Evolutionary conservation across 1,284 basidiomycete genomes (phyloP).

Genomic region (Ganoderma lingzhi): DNA sequence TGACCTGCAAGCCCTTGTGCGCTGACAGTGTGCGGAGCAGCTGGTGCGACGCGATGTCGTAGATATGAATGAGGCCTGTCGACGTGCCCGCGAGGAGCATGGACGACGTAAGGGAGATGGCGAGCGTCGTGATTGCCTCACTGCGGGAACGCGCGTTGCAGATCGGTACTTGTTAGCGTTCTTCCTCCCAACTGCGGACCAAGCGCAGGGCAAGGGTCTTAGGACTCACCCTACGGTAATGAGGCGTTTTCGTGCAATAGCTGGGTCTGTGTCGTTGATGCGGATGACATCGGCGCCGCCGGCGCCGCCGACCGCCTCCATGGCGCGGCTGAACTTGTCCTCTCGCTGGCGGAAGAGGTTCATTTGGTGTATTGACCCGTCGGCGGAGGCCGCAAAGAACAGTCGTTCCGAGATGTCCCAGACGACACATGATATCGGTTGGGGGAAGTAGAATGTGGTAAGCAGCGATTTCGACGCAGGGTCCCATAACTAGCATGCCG

Average conservation of each 20-base stretch:
- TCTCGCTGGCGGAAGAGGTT: slow-evolving; percentile 78
- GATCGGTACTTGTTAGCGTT: background rate
- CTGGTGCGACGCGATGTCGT: slow-evolving; percentile 92
- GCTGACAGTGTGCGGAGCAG: slow-evolving; percentile 81
- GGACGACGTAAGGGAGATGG: slow-evolving; percentile 79
- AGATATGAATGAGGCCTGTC: slow-evolving; percentile 80
- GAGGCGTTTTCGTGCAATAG: slow-evolving; percentile 59
- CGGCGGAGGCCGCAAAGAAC: slow-evolving; percentile 83
- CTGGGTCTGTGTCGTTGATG: slow-evolving; percentile 59
- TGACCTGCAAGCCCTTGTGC: slow-evolving; percentile 78
- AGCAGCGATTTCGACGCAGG: slow-evolving; percentile 78
- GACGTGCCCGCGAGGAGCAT: slow-evolving; percentile 80
- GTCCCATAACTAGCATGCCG: slow-evolving; percentile 77
- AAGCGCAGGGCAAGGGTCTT: background rate
- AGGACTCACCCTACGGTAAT: slow-evolving; percentile 66
- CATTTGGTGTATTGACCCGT: slow-evolving; percentile 81
- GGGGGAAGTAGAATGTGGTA: slow-evolving; percentile 88
- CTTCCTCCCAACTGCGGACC: no score
- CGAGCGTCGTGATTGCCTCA: slow-evolving; percentile 73
- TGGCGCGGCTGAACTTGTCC: slow-evolving; percentile 53
- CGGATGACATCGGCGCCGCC: slow-evolving; percentile 76
- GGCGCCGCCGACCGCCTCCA: slow-evolving; percentile 81
- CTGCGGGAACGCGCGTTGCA: slow-evolving; percentile 40
- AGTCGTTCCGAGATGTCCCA: slow-evolving; percentile 89
- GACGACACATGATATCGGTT: slow-evolving; percentile 70